These are phyloP conservation scores for Malassezia sp. DNA, from an alignment of 1,284 basidiomycete genomes.

Conservation along the genomic window DNA sequence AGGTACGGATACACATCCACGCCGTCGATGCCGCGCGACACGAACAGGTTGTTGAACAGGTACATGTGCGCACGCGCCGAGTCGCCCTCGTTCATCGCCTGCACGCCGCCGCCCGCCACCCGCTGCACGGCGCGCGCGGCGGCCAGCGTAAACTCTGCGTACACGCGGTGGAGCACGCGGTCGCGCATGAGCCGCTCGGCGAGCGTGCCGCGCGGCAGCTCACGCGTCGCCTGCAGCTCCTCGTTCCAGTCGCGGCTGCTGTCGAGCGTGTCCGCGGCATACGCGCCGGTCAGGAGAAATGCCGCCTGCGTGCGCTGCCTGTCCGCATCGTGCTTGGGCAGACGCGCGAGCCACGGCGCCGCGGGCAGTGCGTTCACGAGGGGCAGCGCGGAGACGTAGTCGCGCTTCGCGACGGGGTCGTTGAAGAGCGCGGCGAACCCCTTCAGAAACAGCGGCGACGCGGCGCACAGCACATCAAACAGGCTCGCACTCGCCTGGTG, in stretches of 20 bases:
- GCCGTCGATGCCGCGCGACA: constrained; percentile 54
- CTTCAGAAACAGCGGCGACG: constrained; percentile 45
- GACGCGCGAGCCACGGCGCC: constrained; percentile 51
- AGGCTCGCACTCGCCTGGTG: constrained; percentile 49
- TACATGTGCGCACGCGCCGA: constrained; percentile 52
- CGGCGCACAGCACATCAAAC: constrained; percentile 52
- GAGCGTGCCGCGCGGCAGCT: constrained; percentile 51
- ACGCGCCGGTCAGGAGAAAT: constrained; percentile 53
- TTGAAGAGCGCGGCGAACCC: constrained; percentile 45
- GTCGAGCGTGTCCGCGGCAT: constrained; percentile 51
- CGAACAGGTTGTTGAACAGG: constrained; percentile 54
- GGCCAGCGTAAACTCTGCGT: constrained; percentile 53
- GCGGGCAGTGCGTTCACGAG: constrained; percentile 52
- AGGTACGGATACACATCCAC: constrained; percentile 52
- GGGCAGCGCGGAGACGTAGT: constrained; percentile 48
- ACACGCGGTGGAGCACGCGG: constrained; percentile 52
- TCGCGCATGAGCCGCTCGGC: constrained; percentile 53
- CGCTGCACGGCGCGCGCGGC: constrained; percentile 51
- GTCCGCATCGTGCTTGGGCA: constrained; percentile 48
- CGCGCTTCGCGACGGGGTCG: constrained; percentile 40
- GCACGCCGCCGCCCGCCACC: constrained; percentile 51
- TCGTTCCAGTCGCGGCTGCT: constrained; percentile 56
- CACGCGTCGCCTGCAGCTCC: constrained; percentile 53
- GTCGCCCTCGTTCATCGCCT: constrained; percentile 55
- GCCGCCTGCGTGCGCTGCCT: constrained; percentile 53